Evolutionary conservation across 2,329 filamentous ascomycete genomes (phyloP).

Genomic region (Ambrosiella xylebori): DNA sequence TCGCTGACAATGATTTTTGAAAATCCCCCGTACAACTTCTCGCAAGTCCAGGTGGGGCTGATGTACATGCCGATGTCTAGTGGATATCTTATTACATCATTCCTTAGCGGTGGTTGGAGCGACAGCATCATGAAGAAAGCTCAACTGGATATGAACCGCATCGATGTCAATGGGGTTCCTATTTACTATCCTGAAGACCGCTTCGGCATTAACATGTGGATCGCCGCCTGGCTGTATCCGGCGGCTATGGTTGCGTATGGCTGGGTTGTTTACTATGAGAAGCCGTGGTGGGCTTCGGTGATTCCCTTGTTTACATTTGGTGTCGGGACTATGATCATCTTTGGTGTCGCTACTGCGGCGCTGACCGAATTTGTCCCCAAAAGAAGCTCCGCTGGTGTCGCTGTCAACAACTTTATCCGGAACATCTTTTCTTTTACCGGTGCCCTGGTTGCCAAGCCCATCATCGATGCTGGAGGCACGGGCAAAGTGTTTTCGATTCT

Average conservation of each 20-base stretch:
- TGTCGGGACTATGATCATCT: constrained; percentile 61
- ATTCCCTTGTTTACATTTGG: constrained; percentile 61
- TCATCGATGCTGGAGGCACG: constrained; percentile 53
- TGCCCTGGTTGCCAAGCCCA: constrained; percentile 49
- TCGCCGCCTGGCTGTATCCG: constrained; percentile 55
- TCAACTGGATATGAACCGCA: constrained; percentile 50
- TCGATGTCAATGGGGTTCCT: constrained; percentile 47
- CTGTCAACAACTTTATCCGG: constrained; percentile 64
- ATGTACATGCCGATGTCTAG: constrained; percentile 61
- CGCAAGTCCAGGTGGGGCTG: constrained; percentile 51
- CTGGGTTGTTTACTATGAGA: constrained; percentile 50
- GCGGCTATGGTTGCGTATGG: constrained; percentile 57
- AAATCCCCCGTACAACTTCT: constrained; percentile 48
- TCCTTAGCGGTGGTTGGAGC: constrained; percentile 60
- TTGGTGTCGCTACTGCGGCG: constrained; percentile 63
- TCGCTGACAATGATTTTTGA: constrained; percentile 56
- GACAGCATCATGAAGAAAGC: constrained; percentile 66
- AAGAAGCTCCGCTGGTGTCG: constrained; percentile 53
- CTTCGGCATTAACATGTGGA: constrained; percentile 67
- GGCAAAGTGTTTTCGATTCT: constrained; percentile 57
- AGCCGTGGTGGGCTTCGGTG: constrained; percentile 45
- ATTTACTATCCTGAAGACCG: constrained; percentile 62
- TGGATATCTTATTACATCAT: constrained; percentile 52
- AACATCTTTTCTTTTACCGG: constrained; percentile 65
- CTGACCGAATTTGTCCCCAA: constrained; percentile 69